Percentiles rank a stretch among this genome's conserved stretches.
Evolutionary conservation across 139 green algal species (phyloP).

Genomic region (Raphidocelis subcapitata): DNA sequence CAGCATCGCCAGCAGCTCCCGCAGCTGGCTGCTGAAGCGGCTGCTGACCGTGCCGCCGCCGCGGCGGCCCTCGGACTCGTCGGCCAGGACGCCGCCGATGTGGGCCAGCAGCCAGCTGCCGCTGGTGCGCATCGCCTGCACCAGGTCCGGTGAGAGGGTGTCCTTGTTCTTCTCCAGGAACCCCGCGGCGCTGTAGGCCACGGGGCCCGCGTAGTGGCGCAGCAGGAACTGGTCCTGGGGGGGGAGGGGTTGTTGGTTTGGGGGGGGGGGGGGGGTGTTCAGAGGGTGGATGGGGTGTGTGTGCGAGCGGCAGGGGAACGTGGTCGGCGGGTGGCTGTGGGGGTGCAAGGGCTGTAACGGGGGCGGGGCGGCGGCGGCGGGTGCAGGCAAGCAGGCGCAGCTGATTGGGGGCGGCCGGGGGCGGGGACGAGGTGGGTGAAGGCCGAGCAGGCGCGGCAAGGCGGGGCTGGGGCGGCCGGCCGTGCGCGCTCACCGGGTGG

Average conservation of each 20-base stretch:
- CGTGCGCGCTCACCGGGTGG: not conserved
- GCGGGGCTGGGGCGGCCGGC: too few species aligned
- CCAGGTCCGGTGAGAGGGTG: constrained; percentile 75
- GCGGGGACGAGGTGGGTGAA: too few species aligned
- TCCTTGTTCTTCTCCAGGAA: constrained; percentile 90
- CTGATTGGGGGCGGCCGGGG: too few species aligned
- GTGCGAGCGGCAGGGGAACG: too few species aligned
- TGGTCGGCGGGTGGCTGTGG: not conserved
- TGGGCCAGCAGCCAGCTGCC: constrained; percentile 21
- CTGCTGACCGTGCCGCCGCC: constrained; percentile 53
- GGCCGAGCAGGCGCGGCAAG: too few species aligned
- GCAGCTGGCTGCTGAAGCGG: constrained; percentile 75
- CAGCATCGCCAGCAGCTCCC: constrained; percentile 71
- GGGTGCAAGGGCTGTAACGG: not conserved
- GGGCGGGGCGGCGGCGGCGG: too few species aligned
- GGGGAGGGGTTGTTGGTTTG: not conserved
- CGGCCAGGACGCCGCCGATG: constrained; percentile 23
- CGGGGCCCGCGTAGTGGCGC: constrained; percentile 75
- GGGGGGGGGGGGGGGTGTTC: too few species aligned
- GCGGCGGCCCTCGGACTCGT: constrained; percentile 23
- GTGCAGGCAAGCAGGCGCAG: too few species aligned
- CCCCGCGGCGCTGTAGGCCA: constrained; percentile 54
- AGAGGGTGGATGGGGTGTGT: too few species aligned
- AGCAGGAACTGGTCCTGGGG: constrained; percentile 61
- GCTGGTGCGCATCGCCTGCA: constrained; percentile 64